Percentiles rank a stretch among this genome's conserved stretches.
phyloP scores from a whole-genome alignment of 2,329 filamentous ascomycete genomes.

The Ceratocystis huliohia region DNA sequence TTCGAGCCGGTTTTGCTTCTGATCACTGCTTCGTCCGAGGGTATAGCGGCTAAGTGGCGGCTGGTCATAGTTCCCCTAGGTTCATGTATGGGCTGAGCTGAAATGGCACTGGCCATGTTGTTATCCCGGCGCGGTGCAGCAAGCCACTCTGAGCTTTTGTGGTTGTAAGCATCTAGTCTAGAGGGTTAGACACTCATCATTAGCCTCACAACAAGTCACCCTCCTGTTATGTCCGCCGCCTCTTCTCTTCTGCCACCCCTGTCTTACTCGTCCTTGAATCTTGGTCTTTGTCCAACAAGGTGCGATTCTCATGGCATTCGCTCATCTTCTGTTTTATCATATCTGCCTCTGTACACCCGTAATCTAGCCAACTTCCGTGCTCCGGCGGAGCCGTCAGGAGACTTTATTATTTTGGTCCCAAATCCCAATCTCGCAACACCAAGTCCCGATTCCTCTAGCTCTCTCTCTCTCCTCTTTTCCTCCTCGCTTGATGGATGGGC shows the following conservation, averaged over 20 bases:
- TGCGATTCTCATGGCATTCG: not conserved
- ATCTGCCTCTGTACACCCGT: not conserved
- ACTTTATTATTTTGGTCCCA: not conserved
- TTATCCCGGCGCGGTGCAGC: not conserved
- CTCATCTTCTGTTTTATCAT: not conserved
- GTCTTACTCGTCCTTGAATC: not conserved
- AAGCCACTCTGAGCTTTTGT: not conserved
- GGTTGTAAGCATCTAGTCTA: not conserved
- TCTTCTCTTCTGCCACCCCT: not conserved
- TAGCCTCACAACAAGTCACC: not conserved
- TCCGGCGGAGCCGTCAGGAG: not conserved
- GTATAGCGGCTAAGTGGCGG: not conserved
- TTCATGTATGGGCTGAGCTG: not conserved
- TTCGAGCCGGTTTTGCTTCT: conserved; percentile 4
- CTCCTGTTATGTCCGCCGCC: not conserved
- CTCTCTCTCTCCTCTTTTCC: not conserved
- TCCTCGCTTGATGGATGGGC: not conserved
- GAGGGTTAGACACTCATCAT: not conserved
- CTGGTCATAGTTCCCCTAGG: conserved; percentile 4
- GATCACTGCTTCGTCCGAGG: conserved; percentile 4
- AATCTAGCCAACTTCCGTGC: not conserved
- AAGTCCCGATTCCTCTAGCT: not conserved
- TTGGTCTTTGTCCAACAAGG: not conserved
- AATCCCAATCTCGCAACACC: conserved; percentile 1
- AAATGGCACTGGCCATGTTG: not conserved